Evolutionary conservation across 306 rosid genomes (phyloP), one percentile per base, ranked within the genome.

Genomic region (Spatholobus suberectus): DNA sequence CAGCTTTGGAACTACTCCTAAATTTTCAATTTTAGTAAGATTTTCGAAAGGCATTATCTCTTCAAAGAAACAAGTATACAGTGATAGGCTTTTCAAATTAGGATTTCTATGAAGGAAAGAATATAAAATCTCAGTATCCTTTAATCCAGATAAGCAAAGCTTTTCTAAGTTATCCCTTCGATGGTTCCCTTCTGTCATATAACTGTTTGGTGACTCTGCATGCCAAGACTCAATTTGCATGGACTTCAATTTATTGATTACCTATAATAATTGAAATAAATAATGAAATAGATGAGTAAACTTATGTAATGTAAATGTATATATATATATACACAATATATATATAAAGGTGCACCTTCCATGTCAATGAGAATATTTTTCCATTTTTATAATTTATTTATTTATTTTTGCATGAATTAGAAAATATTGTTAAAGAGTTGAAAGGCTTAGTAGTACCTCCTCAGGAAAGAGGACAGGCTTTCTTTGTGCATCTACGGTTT

Each of bases 1-100:
- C 29, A 80, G 20, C 13, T 59, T 44, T 59, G 84, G 84, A 57
- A 80, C 84, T 26, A 80, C 78, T 24, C 84, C 84, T 44, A 18
- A 20, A 0, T 46, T 21, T 71, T 43, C 4, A 57, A 70, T 11
- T 7, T 32, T n/a, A 14, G 1, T 43, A 26, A 44, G 73, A 12
- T 6, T 57, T 58, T 4, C 18, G 4, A 0, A 12, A 5, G 83
- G 69, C 17, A 47, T 23, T 29, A 77, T 18, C 13, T 44, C 41
- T 12, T 55, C 20, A 3, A 77, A 59, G 4, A 7, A 9, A 68
- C 66, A 61, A 3, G 0, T 0, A 0, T 0, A 20, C 52, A 77
- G 47, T 0, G 24, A 32, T 1, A 71, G 49, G 27, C 47, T 69
- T 34, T 70, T 26, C 35, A 83, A 43, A 71, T 71, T n/a, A 62